These are phyloP conservation scores for Dendrothele bispora DNA, from an alignment of 768 basidiomycete species.

Conservation along the genomic window DNA sequence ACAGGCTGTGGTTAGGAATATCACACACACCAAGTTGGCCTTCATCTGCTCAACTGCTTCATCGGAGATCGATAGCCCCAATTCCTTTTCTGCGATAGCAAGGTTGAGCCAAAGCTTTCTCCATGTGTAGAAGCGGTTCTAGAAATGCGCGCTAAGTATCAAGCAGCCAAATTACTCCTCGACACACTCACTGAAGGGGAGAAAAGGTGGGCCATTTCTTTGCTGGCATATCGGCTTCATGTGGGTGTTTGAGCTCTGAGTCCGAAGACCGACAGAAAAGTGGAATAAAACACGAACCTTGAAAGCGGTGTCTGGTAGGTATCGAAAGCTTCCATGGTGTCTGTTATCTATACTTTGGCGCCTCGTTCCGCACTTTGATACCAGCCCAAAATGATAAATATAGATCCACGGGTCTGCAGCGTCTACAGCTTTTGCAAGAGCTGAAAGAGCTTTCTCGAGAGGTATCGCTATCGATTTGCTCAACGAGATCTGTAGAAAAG, in stretches of 20 bases:
- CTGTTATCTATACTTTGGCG: too few species aligned
- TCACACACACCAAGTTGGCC: constrained; percentile 71
- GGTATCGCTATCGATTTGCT: too few species aligned
- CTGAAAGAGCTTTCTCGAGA: too few species aligned
- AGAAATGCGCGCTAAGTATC: constrained; percentile 3
- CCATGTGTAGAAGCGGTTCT: constrained; percentile 98
- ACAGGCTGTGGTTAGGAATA: not conserved
- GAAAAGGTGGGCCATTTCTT: constrained; percentile 97
- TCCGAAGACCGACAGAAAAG: not conserved
- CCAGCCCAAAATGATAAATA: too few species aligned
- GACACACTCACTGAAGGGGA: constrained; percentile 73
- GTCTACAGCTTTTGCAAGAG: too few species aligned
- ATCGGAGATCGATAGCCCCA: constrained; percentile 87
- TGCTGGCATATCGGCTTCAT: constrained; percentile 94
- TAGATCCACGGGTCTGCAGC: too few species aligned
- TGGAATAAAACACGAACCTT: constrained; percentile 44
- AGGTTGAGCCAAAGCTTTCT: constrained; percentile 93
- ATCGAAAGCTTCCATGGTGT: constrained; percentile 61
- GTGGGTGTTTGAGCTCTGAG: not conserved
- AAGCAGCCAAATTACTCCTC: not conserved
- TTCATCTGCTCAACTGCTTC: constrained; percentile 94
- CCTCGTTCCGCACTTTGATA: too few species aligned
- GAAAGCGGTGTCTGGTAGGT: constrained; percentile 82
- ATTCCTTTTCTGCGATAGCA: constrained; percentile 93
- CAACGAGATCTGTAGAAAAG: too few species aligned